Evolutionary conservation across 495 filamentous ascomycete genomes (phyloP).

Genomic region (Xylaria venustula): DNA sequence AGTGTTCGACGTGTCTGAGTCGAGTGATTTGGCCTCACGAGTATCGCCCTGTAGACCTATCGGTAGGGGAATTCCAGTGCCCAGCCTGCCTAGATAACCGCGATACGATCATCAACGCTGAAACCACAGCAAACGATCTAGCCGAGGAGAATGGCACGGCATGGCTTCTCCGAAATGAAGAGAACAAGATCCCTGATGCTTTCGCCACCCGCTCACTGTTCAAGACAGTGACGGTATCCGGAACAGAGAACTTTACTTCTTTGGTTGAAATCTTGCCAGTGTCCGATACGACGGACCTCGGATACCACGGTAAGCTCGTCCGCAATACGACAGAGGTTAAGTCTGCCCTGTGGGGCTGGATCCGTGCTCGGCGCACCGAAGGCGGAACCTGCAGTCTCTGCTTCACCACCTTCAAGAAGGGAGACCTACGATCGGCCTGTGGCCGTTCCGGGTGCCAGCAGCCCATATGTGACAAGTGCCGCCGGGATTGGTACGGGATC

Average conservation of each 20-base stretch:
- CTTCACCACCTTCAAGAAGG: conserved; percentile 33
- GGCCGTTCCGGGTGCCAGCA: background rate
- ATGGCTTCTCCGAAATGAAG: background rate
- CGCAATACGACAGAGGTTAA: conserved; percentile 36
- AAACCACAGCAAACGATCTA: background rate
- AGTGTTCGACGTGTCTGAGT: background rate
- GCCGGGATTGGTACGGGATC: background rate
- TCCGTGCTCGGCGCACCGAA: conserved; percentile 33
- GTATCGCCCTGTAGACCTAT: background rate
- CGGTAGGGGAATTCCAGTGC: background rate
- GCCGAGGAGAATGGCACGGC: background rate
- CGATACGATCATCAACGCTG: background rate
- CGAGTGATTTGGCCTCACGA: background rate
- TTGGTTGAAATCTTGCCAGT: background rate
- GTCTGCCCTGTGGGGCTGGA: conserved; percentile 28
- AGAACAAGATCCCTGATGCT: background rate
- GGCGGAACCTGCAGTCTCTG: conserved; percentile 39
- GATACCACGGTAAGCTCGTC: conserved; percentile 37
- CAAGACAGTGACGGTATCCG: background rate
- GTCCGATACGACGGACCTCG: conserved; percentile 15
- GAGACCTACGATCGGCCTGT: background rate
- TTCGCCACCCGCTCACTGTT: background rate
- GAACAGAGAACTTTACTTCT: background rate
- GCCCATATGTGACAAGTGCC: background rate
- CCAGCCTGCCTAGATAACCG: background rate